Base-by-base conservation (phyloP, 805 yeast genomes). In the Barnettozyma populi region DNA sequence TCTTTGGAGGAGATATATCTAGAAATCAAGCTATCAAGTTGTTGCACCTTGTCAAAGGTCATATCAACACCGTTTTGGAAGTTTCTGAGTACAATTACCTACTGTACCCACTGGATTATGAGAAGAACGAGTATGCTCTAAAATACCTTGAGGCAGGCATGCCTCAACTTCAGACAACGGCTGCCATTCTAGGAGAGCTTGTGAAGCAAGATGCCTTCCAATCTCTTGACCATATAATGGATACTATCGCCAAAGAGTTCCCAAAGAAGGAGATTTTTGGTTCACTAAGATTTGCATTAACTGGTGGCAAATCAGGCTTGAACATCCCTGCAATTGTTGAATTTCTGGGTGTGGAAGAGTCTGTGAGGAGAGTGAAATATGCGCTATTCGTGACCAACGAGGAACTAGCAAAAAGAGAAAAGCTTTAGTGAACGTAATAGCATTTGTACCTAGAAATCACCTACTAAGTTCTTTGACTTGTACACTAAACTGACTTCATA, bases 281-380 rank as follows among this genome's bases (percentile, higher is more conserved):
- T 55, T 57, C 80, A 0, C 57, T 86, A 13, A 70, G 97, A 48
- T 82, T 72, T 53, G 90, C 90, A 0, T 61, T 89, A 21, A 74
- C 87, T 13, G 95, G 87, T 0, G 78, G 82, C 7, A 70, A 71
- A 5, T 73, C 95, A 0, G 96, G 97, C 0, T 68, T 84, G 25
- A 79, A 80, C 16, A 68, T 90, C 5, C 85, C 84, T 0, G 67
- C 71, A 5, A 66, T 87, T 29, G 60, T 84, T 18, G 72, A 72
- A 0, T 59, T 85, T 8, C 56, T 89, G 16, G 92, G 90, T 0
- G 40, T 54, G 1, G 72, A 71, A 23, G 68, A 66, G 43, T 49
- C 65, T 2, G 41, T 51, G 2, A 24, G 24, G 29, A 64, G 75
- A 50, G 40, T 69, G 1, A 5, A 39, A 2, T 43, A 44, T 4